phyloP scores from a whole-genome alignment of 208 protist genomes.

The Acanthamoeba royreba region DNA sequence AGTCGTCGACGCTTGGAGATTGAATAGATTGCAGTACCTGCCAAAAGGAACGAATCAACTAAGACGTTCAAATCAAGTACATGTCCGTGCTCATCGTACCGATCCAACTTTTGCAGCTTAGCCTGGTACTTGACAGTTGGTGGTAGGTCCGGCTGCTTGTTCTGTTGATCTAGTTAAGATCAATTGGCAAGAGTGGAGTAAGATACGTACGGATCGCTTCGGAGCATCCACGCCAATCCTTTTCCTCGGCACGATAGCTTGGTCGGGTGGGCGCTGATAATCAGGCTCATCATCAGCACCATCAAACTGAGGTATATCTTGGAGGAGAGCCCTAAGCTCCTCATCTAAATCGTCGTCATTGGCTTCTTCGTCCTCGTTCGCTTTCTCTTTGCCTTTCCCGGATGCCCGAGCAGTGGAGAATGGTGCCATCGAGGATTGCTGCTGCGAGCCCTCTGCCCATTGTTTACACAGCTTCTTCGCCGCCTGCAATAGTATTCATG shows the following conservation, averaged over 20 bases:
- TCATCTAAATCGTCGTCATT: background rate
- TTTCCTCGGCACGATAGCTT: background rate
- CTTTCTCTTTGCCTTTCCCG: background rate
- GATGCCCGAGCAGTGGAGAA: too few relatives aligned
- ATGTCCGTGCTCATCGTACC: background rate
- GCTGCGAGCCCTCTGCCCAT: background rate
- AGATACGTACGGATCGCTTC: background rate
- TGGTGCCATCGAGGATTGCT: background rate
- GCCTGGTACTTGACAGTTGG: slow-evolving; percentile 28
- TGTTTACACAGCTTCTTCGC: background rate
- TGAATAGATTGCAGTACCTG: slow-evolving; percentile 27
- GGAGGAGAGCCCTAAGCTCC: background rate
- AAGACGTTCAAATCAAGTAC: background rate
- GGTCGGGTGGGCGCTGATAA: background rate
- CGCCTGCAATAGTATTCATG: background rate
- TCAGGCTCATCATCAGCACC: background rate
- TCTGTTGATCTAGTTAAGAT: background rate
- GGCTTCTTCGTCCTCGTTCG: background rate
- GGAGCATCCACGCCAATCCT: background rate
- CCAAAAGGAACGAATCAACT: background rate
- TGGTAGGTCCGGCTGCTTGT: slow-evolving; percentile 5
- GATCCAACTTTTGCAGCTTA: slow-evolving; percentile 8
- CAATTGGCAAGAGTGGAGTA: too few relatives aligned
- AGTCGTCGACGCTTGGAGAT: background rate
- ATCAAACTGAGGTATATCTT: slow-evolving; percentile 8